Evolutionary conservation across 2,329 filamentous ascomycete species (phyloP), one percentile per base, ranked within the genome.

Genomic region (Teratosphaeria gauchensis): DNA sequence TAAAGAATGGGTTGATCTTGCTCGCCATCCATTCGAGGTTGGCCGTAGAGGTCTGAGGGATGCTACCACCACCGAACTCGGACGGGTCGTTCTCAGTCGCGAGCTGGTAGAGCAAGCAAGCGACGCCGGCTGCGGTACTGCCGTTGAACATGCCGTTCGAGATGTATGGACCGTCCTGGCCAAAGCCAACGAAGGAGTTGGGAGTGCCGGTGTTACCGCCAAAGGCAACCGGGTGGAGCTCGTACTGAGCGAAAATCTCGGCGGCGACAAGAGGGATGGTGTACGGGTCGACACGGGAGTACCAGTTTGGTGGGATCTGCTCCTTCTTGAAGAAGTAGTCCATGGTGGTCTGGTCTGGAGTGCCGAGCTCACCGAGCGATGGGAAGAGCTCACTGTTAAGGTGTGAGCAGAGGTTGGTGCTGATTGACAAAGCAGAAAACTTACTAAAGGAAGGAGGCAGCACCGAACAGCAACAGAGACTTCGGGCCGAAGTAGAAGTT

Each of bases 71-170:
- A 6, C 60, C 60, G 11, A 65, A 35, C 6, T 60, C 53, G 35
- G 60, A 57, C 24, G 60, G 64, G 4, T 54, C 65, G 30, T 63
- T 62, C 56, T 71, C 65, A 1, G 71, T 72, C 5, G 65, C 61
- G 11, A 77, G 59, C 66, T 77, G 75, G 65, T 78, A 78, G 28
- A 78, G 56, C 61, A 77, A 62, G 61, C 76, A 78, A 14, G 70
- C 54, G 5, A 73, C 56, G 53, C 70, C 69, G 1, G 60, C 55
- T 1, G 68, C 58, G 28, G 52, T 53, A 3, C 63, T 68, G 9
- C 65, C 63, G 5, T 65, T 65, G 6, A 77, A 59, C 55, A 67
- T 74, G 33, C 73, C 73, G 57, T 76, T 68, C 57, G 64, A 56
- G 55, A 77, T 74, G 48, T 63, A 61, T 2, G 68, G 62, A 11